Evolutionary conservation across 108 stramenopile species (phyloP).

Genomic region (Fistulifera pelliculosa): DNA sequence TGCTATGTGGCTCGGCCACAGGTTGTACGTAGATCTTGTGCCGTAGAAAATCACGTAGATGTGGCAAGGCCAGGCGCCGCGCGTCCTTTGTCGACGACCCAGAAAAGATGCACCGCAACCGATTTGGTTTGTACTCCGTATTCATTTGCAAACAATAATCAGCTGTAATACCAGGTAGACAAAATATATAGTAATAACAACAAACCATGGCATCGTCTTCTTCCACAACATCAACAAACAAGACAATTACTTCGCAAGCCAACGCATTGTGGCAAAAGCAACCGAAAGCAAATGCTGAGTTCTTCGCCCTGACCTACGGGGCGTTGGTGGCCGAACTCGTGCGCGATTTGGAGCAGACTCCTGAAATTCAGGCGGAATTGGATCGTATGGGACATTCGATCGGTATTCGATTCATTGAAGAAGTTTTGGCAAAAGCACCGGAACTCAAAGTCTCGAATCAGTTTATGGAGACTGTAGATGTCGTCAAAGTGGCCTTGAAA

Average conservation of each 20-base stretch:
- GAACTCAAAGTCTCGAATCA: constrained; percentile 26
- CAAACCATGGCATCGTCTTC: too few species aligned
- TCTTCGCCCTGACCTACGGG: constrained; percentile 95
- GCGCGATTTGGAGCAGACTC: constrained; percentile 72
- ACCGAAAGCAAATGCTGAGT: constrained; percentile 90
- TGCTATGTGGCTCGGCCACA: too few species aligned
- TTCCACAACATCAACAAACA: too few species aligned
- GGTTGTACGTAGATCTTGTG: too few species aligned
- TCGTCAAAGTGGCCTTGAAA: constrained; percentile 87
- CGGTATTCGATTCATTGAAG: constrained; percentile 91
- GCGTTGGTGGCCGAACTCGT: constrained; percentile 88
- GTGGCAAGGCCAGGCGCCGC: too few species aligned
- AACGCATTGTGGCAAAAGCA: constrained; percentile 69
- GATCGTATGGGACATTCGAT: constrained; percentile 94
- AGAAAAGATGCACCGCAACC: too few species aligned
- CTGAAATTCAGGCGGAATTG: constrained; percentile 54
- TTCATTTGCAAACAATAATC: too few species aligned
- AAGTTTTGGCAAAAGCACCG: constrained; percentile 89
- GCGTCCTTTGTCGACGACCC: too few species aligned
- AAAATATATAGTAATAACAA: too few species aligned
- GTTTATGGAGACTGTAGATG: constrained; percentile 84
- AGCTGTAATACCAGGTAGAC: too few species aligned
- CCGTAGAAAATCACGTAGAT: too few species aligned
- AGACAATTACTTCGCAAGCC: neutral
- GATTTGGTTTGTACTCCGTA: too few species aligned